A percentile compares a stretch with the other conserved stretches of the same genome.
phyloP scores from a whole-genome alignment of 1,284 basidiomycete genomes.

The Cerioporus squamosus region DNA sequence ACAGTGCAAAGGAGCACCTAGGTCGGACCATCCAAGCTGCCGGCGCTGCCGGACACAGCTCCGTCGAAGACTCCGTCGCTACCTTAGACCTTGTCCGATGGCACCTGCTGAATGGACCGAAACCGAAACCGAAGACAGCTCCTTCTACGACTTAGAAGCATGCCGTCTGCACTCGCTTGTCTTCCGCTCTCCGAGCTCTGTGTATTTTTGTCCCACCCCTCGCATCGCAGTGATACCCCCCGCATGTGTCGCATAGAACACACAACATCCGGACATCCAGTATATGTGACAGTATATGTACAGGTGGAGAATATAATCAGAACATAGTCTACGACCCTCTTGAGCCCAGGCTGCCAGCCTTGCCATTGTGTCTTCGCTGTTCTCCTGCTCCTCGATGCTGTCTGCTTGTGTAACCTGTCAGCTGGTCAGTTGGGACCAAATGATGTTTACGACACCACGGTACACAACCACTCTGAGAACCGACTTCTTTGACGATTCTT shows the following conservation, averaged over 20 bases:
- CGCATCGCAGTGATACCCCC: conserved; percentile 3
- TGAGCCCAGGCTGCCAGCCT: conserved; percentile 52
- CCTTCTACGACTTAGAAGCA: neutral
- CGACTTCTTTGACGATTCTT: conserved; percentile 98
- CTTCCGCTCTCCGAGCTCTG: neutral
- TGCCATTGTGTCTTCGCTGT: conserved; percentile 76
- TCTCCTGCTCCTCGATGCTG: conserved; percentile 80
- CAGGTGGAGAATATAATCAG: conserved; percentile 2
- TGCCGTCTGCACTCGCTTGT: too few relatives aligned
- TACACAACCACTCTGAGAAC: conserved; percentile 84
- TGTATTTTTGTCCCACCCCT: neutral
- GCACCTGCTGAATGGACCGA: conserved; percentile 62
- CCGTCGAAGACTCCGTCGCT: conserved; percentile 82
- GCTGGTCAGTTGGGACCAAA: neutral
- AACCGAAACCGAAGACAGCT: conserved; percentile 36
- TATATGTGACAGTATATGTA: conserved; percentile 16
- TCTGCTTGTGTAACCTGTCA: conserved; percentile 82
- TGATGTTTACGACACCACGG: too few relatives aligned
- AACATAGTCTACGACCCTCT: conserved; percentile 24
- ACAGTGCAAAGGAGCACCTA: conserved; percentile 79
- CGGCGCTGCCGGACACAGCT: conserved; percentile 80
- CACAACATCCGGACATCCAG: conserved; percentile 5
- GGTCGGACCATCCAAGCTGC: conserved; percentile 79
- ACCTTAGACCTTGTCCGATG: conserved; percentile 86
- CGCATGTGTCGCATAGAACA: neutral